Base-by-base conservation (phyloP, 2,329 filamentous ascomycete genomes). In the Parastagonospora avenae region DNA sequence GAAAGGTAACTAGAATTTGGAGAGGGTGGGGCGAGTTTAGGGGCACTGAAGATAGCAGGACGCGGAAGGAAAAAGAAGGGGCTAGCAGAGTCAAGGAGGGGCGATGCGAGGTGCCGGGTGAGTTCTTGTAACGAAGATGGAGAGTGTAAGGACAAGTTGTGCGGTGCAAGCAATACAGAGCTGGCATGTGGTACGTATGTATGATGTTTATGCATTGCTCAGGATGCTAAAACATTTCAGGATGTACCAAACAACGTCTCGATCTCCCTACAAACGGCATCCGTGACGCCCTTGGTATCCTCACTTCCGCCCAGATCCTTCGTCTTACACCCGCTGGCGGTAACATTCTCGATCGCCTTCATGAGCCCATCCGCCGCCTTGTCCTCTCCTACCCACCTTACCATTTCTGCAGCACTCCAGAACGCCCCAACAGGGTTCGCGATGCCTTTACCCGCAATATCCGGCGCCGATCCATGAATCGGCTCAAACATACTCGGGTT, bases 1-100 rank as follows among this genome's bases (percentile, higher is more conserved):
- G 92, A 0, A 86, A 82, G 64, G 85, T 92, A 15, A 84, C 87
- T 10, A 85, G 86, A 70, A 81, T 95, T 29, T 68, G 96, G 48
- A 88, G 85, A 76, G 46, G 54, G 7, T 66, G 67, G 63, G 52
- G 47, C 11, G 84, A 74, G 79, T 82, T 63, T 84, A 85, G 9
- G 71, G 73, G 48, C 19, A 71, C 72, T 54, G 74, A 68, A 54
- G 76, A 77, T 64, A 87, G 83, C 82, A 81, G 81, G 77, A 82
- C 67, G 46, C 66, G 69, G 32, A 65, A 59, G 53, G 78, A 76
- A 43, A 70, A 67, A 19, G 66, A 55, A 54, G 76, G 73, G 42
- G 78, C 35, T 64, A 77, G 44, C 62, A 64, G 58, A 66, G 78
- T 82, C 42, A 64, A 77, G 2, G 61, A 64, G 57, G 74, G 67